Conservation (phyloP, 805 yeast genomes). For the Candida maris region DNA sequence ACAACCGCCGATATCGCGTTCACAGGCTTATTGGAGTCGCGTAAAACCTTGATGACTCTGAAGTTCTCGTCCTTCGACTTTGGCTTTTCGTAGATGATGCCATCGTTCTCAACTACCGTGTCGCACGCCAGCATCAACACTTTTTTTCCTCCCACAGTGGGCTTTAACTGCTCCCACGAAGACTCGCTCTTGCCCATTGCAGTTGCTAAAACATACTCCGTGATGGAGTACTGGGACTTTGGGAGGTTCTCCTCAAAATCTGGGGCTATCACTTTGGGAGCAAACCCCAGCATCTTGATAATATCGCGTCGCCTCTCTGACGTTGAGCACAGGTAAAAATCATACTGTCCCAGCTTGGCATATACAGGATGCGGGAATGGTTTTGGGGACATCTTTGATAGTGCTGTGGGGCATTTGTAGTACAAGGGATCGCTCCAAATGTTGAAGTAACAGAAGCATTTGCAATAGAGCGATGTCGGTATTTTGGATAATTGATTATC, state of each 20-base stretch:
- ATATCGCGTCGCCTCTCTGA: conserved; percentile 81
- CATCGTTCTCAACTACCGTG: conserved; percentile 63
- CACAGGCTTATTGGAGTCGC: conserved; percentile 43
- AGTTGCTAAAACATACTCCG: conserved; percentile 67
- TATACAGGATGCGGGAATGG: conserved; percentile 33
- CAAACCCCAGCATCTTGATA: conserved; percentile 54
- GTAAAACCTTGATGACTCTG: conserved; percentile 42
- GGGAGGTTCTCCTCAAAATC: conserved; percentile 73
- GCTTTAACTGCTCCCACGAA: conserved; percentile 45
- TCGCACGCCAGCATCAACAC: conserved; percentile 63
- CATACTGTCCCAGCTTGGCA: conserved; percentile 18
- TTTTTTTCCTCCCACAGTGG: conserved; percentile 8
- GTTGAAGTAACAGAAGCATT: too few relatives aligned
- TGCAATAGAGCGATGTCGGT: too few relatives aligned
- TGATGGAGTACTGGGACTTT: conserved; percentile 46
- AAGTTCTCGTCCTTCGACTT: conserved; percentile 47
- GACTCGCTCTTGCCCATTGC: conserved; percentile 63
- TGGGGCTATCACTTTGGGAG: conserved; percentile 51
- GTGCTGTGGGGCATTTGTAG: too few relatives aligned
- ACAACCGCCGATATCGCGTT: conserved; percentile 54
- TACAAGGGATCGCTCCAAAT: too few relatives aligned
- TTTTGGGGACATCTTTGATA: conserved; percentile 6
- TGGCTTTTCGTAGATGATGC: conserved; percentile 78
- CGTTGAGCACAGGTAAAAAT: conserved; percentile 70
- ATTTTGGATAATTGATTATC: conserved; percentile 1